phyloP scores from a whole-genome alignment of 2,329 filamentous ascomycete species.

The Claviceps maximensis region DNA sequence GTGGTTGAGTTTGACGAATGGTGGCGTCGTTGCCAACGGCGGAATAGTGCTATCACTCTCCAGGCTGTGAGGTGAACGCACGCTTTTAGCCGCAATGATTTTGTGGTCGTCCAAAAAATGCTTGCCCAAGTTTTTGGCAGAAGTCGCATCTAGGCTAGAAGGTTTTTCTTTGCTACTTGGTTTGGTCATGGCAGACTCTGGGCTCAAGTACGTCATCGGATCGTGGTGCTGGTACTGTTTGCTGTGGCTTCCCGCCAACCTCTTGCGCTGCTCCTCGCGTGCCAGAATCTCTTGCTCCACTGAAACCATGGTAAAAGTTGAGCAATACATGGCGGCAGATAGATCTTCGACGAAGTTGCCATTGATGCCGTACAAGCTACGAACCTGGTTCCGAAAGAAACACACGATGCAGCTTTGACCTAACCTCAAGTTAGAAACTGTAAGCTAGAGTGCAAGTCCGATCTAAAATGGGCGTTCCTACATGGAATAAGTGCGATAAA shows the following conservation, averaged over 20 bases:
- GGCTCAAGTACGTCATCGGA: constrained; percentile 12
- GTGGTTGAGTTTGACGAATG: not conserved
- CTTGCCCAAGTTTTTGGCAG: not conserved
- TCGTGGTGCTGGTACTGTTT: constrained; percentile 11
- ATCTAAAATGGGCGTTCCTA: constrained; percentile 12
- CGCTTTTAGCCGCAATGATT: not conserved
- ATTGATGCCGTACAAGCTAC: constrained; percentile 20
- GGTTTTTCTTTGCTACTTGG: not conserved
- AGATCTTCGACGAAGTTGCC: constrained; percentile 17
- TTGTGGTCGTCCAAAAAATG: constrained; percentile 7
- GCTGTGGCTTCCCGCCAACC: constrained; percentile 4
- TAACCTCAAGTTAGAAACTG: constrained; percentile 7
- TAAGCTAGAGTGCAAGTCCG: not conserved
- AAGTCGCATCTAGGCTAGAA: not conserved
- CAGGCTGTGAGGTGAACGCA: constrained; percentile 5
- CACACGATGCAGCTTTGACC: constrained; percentile 18
- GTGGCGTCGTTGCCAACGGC: not conserved
- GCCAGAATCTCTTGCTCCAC: constrained; percentile 20
- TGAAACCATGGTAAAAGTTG: constrained; percentile 14
- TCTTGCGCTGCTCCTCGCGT: constrained; percentile 13
- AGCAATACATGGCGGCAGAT: constrained; percentile 15
- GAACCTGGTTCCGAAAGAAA: constrained; percentile 18
- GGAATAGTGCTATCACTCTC: constrained; percentile 3
- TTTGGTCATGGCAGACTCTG: constrained; percentile 4
- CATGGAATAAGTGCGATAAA: constrained; percentile 16